A percentile compares a stretch with the other conserved stretches of the same genome.
Conservation (phyloP, 495 filamentous ascomycete genomes). For the Daldinia concentrica region DNA sequence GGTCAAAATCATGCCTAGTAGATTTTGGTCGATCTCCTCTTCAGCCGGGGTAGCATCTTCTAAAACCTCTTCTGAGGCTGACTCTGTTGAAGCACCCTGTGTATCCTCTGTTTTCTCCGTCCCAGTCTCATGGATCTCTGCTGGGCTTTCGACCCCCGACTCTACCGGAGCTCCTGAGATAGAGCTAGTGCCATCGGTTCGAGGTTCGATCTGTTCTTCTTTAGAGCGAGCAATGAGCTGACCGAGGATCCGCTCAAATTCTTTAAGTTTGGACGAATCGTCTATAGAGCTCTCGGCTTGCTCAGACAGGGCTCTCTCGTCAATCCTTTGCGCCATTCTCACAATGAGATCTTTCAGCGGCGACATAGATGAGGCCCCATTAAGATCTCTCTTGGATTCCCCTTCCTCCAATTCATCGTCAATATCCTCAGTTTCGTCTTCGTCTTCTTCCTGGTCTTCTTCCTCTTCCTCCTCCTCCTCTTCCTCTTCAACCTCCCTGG, state of each 20-base stretch:
- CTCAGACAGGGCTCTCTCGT: conserved; percentile 34
- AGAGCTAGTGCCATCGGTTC: conserved; percentile 20
- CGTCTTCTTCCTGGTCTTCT: conserved; percentile 41
- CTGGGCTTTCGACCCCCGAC: conserved; percentile 7
- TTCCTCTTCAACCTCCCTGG: conserved; percentile 28
- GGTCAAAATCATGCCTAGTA: conserved; percentile 74
- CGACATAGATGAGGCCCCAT: conserved; percentile 28
- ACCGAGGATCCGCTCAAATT: conserved; percentile 53
- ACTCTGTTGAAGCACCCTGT: conserved; percentile 12
- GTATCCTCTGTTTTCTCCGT: conserved; percentile 5
- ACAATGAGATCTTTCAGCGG: conserved; percentile 44
- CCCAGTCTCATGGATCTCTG: conserved; percentile 6
- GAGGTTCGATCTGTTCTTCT: conserved; percentile 40
- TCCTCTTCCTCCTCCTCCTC: conserved; percentile 38
- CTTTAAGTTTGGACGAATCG: conserved; percentile 48
- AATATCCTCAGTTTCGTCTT: conserved; percentile 40
- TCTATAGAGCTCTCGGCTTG: conserved; percentile 28
- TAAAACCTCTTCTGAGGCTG: conserved; percentile 17
- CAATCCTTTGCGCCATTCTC: conserved; percentile 35
- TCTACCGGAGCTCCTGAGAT: neutral
- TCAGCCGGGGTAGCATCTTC: conserved; percentile 5
- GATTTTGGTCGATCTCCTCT: conserved; percentile 26
- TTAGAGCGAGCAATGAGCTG: conserved; percentile 47
- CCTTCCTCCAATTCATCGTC: conserved; percentile 39
- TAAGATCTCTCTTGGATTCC: conserved; percentile 38